A percentile compares a stretch with the other conserved stretches of the same genome.
phyloP scores from a whole-genome alignment of 2,329 filamentous ascomycete species.

The Fusarium sublunatum region DNA sequence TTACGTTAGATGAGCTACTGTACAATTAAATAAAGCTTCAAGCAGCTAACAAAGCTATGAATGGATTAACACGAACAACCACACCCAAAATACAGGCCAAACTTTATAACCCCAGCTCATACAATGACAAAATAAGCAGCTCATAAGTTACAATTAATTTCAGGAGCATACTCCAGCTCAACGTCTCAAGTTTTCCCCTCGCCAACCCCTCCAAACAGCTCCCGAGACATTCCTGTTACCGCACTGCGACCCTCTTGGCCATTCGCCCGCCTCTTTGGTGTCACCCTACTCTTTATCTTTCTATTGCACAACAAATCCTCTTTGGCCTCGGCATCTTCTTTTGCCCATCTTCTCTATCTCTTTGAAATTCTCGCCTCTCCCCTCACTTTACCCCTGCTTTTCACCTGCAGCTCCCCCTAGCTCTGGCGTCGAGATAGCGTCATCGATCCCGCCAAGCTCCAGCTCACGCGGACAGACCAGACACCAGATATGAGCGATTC shows the following conservation, averaged over 20 bases:
- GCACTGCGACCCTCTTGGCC: background rate
- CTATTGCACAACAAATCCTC: constrained; percentile 14
- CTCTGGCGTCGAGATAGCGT: constrained; percentile 37
- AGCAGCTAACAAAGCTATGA: background rate
- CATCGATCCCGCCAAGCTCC: constrained; percentile 32
- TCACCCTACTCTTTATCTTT: background rate
- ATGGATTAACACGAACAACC: background rate
- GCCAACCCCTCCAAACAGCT: constrained; percentile 25
- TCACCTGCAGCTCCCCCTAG: constrained; percentile 21
- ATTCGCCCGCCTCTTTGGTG: constrained; percentile 2
- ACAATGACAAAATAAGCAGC: constrained; percentile 7
- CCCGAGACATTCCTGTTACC: constrained; percentile 29
- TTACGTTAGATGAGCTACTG: background rate
- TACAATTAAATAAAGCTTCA: background rate
- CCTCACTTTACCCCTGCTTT: constrained; percentile 31
- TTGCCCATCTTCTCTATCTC: background rate
- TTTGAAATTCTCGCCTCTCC: background rate
- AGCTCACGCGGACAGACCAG: constrained; percentile 17
- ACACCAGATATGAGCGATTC: constrained; percentile 18
- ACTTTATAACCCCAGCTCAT: background rate
- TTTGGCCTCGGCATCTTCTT: background rate
- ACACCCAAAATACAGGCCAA: background rate
- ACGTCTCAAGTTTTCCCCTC: constrained; percentile 9
- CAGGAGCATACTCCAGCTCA: background rate
- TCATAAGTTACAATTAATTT: background rate